Evolutionary conservation across 345 rosid genomes (phyloP), one percentile per base, ranked within the genome.

Genomic region (Pseudoturritis turrita): DNA sequence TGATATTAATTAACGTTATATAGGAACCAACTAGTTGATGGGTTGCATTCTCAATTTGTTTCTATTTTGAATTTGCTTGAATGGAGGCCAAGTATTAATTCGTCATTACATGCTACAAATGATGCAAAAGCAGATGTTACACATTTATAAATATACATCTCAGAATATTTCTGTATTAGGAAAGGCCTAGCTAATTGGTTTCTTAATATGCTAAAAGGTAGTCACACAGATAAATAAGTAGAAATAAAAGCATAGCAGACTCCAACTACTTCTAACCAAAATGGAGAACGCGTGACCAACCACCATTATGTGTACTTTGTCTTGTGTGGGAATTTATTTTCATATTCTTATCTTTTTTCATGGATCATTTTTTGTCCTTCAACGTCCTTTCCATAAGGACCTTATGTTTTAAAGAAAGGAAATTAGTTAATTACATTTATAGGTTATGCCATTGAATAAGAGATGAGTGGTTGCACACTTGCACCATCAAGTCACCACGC

Each of bases 401-500:
- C 37, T 33, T 33, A 53, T 66, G 23, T 3, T 3, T 50, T 54
- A 2, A 60, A 36, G 15, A 35, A 22, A 5, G 22, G 19, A 21
- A 55, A 55, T 55, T 54, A 54, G 21, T 41, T 28, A 37, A 14
- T 50, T 26, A 71, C 62, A 51, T 71, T 26, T 28, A 19, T 55
- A 23, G 37, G 69, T 62, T 40, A 56, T 35, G 29, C 36, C 6
- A 17, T 58, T 58, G 26, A 60, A 47, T 29, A 51, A 50, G 28
- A 58, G 29, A 72, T 25, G 49, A 55, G 49, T 73, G 17, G 77
- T 28, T 54, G 60, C 45, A 62, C 55, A 51, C 37, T 62, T 40
- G 23, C 37, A 72, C 70, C 70, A 28, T 50, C 60, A 60, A 61
- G 61, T 71, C 69, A 71, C 22, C 15, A 40, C 14, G 33, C 77